A percentile compares a stretch with the other conserved stretches of the same genome.
Evolutionary conservation across 2,329 filamentous ascomycete species (phyloP).

Genomic region (Zymoseptoria brevis): DNA sequence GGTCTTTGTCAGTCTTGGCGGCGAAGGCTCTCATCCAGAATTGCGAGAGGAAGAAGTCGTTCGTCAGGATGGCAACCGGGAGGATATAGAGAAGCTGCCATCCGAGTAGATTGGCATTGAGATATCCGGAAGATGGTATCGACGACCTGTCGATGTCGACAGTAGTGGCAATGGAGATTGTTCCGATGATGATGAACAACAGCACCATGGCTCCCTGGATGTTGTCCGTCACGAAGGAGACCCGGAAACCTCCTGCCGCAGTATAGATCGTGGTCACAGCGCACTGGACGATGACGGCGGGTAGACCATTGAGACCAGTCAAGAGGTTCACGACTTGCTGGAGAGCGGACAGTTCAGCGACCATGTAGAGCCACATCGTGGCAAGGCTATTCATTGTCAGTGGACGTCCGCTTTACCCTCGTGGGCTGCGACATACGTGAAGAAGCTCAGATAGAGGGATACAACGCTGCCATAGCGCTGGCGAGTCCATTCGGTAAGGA

Average conservation of each 20-base stretch:
- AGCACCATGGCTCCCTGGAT: conserved; percentile 74
- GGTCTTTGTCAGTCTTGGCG: conserved; percentile 68
- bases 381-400: conserved; percentile 44
- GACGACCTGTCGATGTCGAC: conserved; percentile 62
- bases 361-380: conserved; percentile 81
- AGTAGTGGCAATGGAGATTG: conserved; percentile 69
- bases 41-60: conserved; percentile 78
- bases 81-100: conserved; percentile 84
- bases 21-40: conserved; percentile 83
- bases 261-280: conserved; percentile 76
- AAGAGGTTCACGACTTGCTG: conserved; percentile 69
- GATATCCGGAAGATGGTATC: conserved; percentile 60
- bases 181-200: conserved; percentile 64
- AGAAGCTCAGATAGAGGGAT: conserved; percentile 65
- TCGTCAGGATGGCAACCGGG: conserved; percentile 70
- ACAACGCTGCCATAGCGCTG: conserved; percentile 65
- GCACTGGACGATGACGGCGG: conserved; percentile 70
- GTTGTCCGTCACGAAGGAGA: conserved; percentile 78
- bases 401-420: background rate
- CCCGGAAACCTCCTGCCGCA: conserved; percentile 67
- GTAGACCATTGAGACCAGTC: conserved; percentile 66
- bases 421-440: conserved; percentile 46
- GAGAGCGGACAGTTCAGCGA: conserved; percentile 71
- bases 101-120: conserved; percentile 62
- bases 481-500: conserved; percentile 75